A percentile compares a stretch with the other conserved stretches of the same genome.
phyloP scores from a whole-genome alignment of 345 rosid species.

The Microthlaspi erraticum region DNA sequence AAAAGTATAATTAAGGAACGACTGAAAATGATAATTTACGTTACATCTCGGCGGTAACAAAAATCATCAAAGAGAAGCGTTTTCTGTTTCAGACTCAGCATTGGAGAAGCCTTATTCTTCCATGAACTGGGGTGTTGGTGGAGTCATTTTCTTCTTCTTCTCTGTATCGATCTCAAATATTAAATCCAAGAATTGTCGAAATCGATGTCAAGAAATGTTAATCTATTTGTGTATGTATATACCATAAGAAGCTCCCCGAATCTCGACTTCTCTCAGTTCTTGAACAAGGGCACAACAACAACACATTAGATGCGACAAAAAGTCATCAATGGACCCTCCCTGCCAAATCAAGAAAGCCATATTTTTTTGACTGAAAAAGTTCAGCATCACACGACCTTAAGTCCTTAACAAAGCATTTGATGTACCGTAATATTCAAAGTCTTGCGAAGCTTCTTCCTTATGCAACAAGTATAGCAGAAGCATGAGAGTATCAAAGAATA shows the following conservation, averaged over 20 bases:
- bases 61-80: constrained; percentile 3
- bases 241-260: constrained; percentile 67
- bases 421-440: constrained; percentile 67
- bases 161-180: constrained; percentile 11
- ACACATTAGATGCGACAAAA: constrained; percentile 91
- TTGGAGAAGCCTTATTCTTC: constrained; percentile 46
- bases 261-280: constrained; percentile 93
- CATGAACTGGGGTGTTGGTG: constrained; percentile 81
- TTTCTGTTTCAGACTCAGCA: constrained; percentile 7
- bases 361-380: not conserved
- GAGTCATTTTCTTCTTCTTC: constrained; percentile 65
- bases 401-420: not conserved
- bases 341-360: constrained; percentile 38
- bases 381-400: constrained; percentile 1
- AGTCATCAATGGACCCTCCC: constrained; percentile 93
- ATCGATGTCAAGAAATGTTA: not conserved
- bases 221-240: constrained; percentile 3
- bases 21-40: constrained; percentile 6
- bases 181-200: not conserved
- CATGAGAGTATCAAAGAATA: constrained; percentile 89
- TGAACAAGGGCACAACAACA: constrained; percentile 98
- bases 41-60: not conserved
- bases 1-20: constrained; percentile 10
- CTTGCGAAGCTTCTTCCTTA: constrained; percentile 85
- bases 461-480: constrained; percentile 90